A percentile compares a stretch with the other conserved stretches of the same genome.
phyloP scores from a whole-genome alignment of 768 basidiomycete species.

The Pulveroboletus ravenelii region DNA sequence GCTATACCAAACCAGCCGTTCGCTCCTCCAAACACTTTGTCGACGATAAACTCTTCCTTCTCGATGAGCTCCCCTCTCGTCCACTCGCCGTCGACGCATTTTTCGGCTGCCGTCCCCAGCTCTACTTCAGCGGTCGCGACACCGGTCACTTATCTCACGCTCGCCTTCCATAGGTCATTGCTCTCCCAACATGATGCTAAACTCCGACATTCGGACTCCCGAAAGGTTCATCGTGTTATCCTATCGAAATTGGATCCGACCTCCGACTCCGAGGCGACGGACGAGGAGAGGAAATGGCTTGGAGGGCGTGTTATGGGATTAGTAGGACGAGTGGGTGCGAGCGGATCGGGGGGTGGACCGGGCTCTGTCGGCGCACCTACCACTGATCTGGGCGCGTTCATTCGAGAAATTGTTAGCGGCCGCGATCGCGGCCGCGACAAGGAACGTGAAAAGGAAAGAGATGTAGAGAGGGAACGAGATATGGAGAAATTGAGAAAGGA shows the following conservation, averaged over 20 bases:
- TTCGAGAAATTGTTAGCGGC: conserved; percentile 38
- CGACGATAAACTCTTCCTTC: conserved; percentile 9
- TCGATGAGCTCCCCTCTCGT: conserved; percentile 5
- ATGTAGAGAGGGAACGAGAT: conserved; percentile 30
- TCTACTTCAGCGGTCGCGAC: neutral
- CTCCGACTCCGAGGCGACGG: conserved; percentile 30
- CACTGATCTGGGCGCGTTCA: conserved; percentile 49
- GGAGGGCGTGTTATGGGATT: conserved; percentile 36
- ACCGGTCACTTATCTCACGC: conserved; percentile 21
- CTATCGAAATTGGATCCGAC: conserved; percentile 51
- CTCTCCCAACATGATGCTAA: conserved; percentile 27
- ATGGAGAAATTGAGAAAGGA: conserved; percentile 35
- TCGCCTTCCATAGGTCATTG: conserved; percentile 19
- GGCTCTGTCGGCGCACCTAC: conserved; percentile 44
- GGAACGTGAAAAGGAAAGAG: conserved; percentile 35
- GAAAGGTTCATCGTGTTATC: conserved; percentile 59
- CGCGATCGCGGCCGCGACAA: conserved; percentile 27
- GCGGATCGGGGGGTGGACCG: conserved; percentile 33
- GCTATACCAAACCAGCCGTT: conserved; percentile 5
- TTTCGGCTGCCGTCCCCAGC: conserved; percentile 16
- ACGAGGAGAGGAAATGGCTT: conserved; percentile 29
- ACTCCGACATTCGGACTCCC: conserved; percentile 42
- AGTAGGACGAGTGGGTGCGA: conserved; percentile 33
- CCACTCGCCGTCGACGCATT: conserved; percentile 5
- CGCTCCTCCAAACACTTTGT: neutral